A percentile compares a stretch with the other conserved stretches of the same genome.
phyloP scores from a whole-genome alignment of 805 yeast genomes.

The Saccharomycopsis schoenii region DNA sequence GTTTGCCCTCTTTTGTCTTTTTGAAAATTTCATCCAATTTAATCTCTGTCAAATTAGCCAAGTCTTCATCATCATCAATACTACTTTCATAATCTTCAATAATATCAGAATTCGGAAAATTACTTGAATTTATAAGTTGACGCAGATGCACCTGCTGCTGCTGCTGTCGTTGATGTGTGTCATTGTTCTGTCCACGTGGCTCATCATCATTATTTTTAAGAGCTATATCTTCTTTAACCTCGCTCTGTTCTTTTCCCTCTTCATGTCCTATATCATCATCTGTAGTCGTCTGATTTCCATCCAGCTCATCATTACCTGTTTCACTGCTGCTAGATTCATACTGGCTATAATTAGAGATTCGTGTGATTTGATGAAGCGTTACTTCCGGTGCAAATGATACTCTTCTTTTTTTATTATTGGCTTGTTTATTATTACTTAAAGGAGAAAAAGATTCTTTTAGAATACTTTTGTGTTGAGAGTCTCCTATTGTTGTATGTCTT shows the following conservation, averaged over 20 bases:
- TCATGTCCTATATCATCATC: conserved; percentile 10
- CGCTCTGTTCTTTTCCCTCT: conserved; percentile 6
- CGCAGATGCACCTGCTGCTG: neutral
- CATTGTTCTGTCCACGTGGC: neutral
- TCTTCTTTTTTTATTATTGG: conserved; percentile 31
- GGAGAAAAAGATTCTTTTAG: conserved; percentile 12
- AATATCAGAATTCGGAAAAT: neutral
- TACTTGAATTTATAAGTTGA: conserved; percentile 21
- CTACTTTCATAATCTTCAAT: conserved; percentile 3
- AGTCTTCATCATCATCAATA: conserved; percentile 3
- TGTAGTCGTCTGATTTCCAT: neutral
- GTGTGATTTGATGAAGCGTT: conserved; percentile 41
- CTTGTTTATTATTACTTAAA: conserved; percentile 8
- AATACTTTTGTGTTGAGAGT: conserved; percentile 11
- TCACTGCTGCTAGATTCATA: conserved; percentile 4
- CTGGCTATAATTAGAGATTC: neutral
- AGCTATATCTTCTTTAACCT: neutral
- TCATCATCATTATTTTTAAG: neutral
- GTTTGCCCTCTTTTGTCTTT: conserved; percentile 8
- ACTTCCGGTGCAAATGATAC: conserved; percentile 66
- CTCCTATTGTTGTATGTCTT: conserved; percentile 15
- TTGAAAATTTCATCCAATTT: conserved; percentile 12
- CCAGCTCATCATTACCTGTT: neutral
- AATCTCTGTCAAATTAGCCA: conserved; percentile 18
- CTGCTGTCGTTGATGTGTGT: neutral